phyloP scores from a whole-genome alignment of 2,329 filamentous ascomycete genomes.

The Pseudogymnoascus sp. region DNA sequence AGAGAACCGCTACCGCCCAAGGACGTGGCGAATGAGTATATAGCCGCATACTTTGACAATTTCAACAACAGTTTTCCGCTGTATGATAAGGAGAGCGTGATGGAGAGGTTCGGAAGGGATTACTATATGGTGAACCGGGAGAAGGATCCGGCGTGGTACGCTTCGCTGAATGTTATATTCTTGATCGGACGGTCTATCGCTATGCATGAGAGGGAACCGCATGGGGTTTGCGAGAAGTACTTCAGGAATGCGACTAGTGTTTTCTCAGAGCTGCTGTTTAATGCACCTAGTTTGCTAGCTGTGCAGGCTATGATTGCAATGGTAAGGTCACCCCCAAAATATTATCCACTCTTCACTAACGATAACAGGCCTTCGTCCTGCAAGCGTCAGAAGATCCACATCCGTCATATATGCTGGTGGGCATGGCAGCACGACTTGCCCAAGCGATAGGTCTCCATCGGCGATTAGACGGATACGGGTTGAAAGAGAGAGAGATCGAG shows the following conservation, averaged over 20 bases:
- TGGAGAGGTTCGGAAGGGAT: conserved; percentile 4
- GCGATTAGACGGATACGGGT: conserved; percentile 15
- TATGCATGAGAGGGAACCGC: not conserved
- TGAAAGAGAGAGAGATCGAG: conserved; percentile 16
- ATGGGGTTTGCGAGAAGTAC: conserved; percentile 12
- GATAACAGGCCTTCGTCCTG: conserved; percentile 6
- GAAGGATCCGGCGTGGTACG: conserved; percentile 20
- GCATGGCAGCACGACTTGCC: conserved; percentile 16
- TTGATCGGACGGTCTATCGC: not conserved
- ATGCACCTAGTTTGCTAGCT: conserved; percentile 18
- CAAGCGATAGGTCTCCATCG: conserved; percentile 21
- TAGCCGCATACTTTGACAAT: conserved; percentile 14
- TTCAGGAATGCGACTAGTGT: conserved; percentile 20
- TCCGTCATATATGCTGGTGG: conserved; percentile 17
- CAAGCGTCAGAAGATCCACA: conserved; percentile 16
- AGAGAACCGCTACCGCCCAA: conserved; percentile 12
- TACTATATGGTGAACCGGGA: not conserved
- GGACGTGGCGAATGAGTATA: conserved; percentile 10
- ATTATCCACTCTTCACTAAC: not conserved
- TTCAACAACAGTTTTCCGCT: conserved; percentile 19
- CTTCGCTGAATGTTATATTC: conserved; percentile 21
- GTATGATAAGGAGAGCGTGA: conserved; percentile 16
- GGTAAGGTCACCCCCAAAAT: conserved; percentile 10
- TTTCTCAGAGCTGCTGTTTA: conserved; percentile 20
- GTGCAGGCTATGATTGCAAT: conserved; percentile 21